Base-by-base conservation (phyloP, 1,284 basidiomycete genomes). In the Ustilago cynodontis region DNA sequence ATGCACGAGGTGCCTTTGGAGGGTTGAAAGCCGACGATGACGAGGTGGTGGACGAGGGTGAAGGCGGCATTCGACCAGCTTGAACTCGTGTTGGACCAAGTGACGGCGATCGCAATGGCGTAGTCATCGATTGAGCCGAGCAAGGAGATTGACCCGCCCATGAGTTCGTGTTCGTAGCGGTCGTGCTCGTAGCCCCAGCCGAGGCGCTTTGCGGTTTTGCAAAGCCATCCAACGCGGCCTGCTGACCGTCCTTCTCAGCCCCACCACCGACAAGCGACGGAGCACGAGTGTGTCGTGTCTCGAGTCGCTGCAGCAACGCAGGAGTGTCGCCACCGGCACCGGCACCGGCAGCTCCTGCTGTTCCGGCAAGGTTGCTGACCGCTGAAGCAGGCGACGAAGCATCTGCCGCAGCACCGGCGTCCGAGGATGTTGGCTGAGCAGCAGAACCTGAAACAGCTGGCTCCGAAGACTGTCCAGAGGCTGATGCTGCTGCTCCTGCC, bases 1-100 rank as follows among this genome's bases (percentile, higher is more conserved):
- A 76, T 1, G 73, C 73, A 13, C 73, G 65, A 22, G 73, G 73
- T 20, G 65, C 73, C 45, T 63, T 76, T 4, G 73, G 73, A 33
- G 73, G 73, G 29, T 76, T 76, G 65, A 76, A 76, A 9, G 35
- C 49, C 31, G 50, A 29, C 9, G 57, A 39, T 8, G 26, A 22
- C 6, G 55, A 43, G 9, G 33, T n/a, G 9, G 33, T n/a, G 4
- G 58, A 59, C 22, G 73, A 76, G 3, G 69, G 73, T 4, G 73
- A 71, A 33, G 61, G 55, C 13, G 69, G 69, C 52, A 72, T 37
- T 3, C 67, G 66, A 13, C 51, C 60, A 24, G 49, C 47, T 45
- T 49, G 61, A 5, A 41, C 41, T 8, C 67, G 55, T 5, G 64
- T 60, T 1, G 72, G 64, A 11, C 60, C 67, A 5, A 67, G 29